Evolutionary conservation across 2,329 filamentous ascomycete genomes (phyloP).

Genomic region (Dactylellina drechsleri): DNA sequence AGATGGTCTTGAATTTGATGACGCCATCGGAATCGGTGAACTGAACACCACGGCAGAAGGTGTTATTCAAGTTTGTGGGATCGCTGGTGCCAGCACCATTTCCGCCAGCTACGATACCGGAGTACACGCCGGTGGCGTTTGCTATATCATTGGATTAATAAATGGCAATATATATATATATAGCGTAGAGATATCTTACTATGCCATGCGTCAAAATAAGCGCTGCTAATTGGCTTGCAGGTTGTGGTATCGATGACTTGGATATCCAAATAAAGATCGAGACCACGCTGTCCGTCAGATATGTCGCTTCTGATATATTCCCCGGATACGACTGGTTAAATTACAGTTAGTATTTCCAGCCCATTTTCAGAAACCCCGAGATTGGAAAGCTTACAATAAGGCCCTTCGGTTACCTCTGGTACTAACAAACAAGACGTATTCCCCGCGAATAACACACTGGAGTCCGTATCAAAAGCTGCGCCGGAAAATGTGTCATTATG

Average conservation of each 20-base stretch:
- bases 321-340: conserved; percentile 59
- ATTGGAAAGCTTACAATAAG: conserved; percentile 61
- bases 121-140: conserved; percentile 66
- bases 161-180: conserved; percentile 21
- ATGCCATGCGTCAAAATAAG: conserved; percentile 69
- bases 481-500: conserved; percentile 60
- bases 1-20: conserved; percentile 63
- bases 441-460: conserved; percentile 62
- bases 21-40: conserved; percentile 63
- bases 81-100: conserved; percentile 63
- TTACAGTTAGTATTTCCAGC: conserved; percentile 60
- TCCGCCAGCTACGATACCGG: conserved; percentile 63
- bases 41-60: conserved; percentile 63
- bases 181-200: too few species aligned
- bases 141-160: conserved; percentile 58
- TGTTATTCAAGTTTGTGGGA: conserved; percentile 60
- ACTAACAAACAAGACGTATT: conserved; percentile 62
- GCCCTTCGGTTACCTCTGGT: conserved; percentile 62
- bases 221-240: conserved; percentile 66
- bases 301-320: conserved; percentile 67
- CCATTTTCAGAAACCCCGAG: not conserved
- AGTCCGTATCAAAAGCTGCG: conserved; percentile 48
- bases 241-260: conserved; percentile 69
- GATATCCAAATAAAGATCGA: conserved; percentile 66
- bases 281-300: conserved; percentile 65